Base-by-base conservation (phyloP, 139 green algal genomes). In the Chlorella sp. region DNA sequence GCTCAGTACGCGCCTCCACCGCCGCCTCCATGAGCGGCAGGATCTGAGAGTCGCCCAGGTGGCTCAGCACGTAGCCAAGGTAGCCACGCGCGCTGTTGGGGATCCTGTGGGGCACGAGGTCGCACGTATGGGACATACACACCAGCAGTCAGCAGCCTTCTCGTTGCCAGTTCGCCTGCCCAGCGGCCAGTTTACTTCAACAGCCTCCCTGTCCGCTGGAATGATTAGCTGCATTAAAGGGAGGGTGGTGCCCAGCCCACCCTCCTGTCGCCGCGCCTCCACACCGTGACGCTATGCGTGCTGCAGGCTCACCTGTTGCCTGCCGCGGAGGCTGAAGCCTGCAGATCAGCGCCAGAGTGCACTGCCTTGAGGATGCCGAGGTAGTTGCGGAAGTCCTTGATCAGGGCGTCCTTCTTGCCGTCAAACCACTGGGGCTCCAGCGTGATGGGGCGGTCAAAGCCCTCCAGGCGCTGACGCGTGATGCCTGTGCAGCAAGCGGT, bases 341-440 rank as follows among this genome's bases (percentile, higher is more conserved):
- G 83, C 72, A 97, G 83, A 82, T 97, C 92, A 1, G 91, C 92
- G 30, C 91, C 91, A 29, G 76, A 85, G 83, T 93, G 86, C 72
- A 97, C 93, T 24, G 89, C 83, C 87, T 97, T 97, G 29, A 99
- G 85, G 61, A 97, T 96, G 62, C 83, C 87, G 71, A 99, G 84
- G 80, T 99, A 99, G 84, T 94, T 89, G 31, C 82, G 66, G 80
- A 99, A 96, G 74, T 99, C 95, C 27, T 73, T 33, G 69, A 98
- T 93, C 5, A 99, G 88, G 1, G 85, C 80, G 31, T 93, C 87
- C 49, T 81, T 80, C 88, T 97, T 97, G 73, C 93, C 91, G 0
- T 69, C 67, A 70, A 87, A 96, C 77, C 88, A 90, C 64, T 93
- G 67, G 0, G 95, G 95, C 77, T 98, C 90, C 35, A 69, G 67